Evolutionary conservation across 2,329 filamentous ascomycete species (phyloP).

Genomic region (Paramyrothecium roridum): DNA sequence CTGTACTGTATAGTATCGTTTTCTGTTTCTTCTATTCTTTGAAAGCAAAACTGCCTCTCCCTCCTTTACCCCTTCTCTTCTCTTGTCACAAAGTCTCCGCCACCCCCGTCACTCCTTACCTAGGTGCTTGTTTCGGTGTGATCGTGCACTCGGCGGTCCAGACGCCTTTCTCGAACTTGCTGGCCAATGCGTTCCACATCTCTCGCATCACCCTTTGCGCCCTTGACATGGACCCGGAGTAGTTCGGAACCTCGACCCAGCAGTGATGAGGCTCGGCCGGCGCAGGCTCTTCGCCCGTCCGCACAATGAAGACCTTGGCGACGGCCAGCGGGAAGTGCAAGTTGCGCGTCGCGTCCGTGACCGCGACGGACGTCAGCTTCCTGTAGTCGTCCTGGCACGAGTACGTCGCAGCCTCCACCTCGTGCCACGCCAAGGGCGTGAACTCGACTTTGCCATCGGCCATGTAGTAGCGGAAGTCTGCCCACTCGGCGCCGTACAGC

Average conservation of each 20-base stretch:
- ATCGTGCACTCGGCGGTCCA: no score
- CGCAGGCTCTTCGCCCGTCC: neutral
- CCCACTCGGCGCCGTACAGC: slow-evolving; percentile 5
- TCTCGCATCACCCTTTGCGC: neutral
- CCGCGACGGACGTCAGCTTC: neutral
- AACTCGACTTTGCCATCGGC: slow-evolving; percentile 4
- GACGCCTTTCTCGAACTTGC: slow-evolving; percentile 4
- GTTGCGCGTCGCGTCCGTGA: neutral
- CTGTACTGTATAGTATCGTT: no score
- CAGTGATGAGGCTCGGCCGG: slow-evolving; percentile 3
- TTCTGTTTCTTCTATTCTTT: no score
- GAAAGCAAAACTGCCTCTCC: no score
- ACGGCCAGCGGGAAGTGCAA: slow-evolving; percentile 1
- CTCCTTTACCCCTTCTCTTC: no score
- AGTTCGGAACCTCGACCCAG: slow-evolving; percentile 7
- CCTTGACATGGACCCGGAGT: neutral
- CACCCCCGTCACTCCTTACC: no score
- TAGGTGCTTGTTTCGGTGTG: no score
- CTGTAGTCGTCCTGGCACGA: neutral
- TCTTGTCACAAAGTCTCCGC: no score
- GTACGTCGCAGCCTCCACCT: slow-evolving; percentile 4
- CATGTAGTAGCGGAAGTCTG: slow-evolving; percentile 13
- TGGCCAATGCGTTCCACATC: slow-evolving; percentile 1
- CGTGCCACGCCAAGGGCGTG: slow-evolving; percentile 4
- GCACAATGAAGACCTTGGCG: slow-evolving; percentile 10